These are phyloP conservation scores for Chenopodium quinoa DNA, from an alignment of 148 eudicot genomes.

Conservation along the genomic window DNA sequence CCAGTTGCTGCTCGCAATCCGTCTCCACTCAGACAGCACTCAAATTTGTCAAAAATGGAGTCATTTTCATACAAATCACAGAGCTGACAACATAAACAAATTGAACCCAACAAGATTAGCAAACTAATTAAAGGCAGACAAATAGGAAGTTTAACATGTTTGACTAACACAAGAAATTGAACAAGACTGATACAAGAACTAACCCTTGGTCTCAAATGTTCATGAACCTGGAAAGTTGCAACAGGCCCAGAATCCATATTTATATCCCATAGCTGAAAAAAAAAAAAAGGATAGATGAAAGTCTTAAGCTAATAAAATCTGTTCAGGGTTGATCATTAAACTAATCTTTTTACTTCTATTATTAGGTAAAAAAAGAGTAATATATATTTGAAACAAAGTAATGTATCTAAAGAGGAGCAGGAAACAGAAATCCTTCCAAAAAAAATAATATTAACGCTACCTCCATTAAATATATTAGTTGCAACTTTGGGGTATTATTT, in stretches of 20 bases:
- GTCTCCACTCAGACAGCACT: slow-evolving; percentile 89
- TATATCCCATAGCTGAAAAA: slow-evolving; percentile 82
- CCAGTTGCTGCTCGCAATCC: slow-evolving; percentile 80
- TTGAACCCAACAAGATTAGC: background rate
- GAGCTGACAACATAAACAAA: slow-evolving; percentile 42
- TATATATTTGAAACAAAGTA: background rate
- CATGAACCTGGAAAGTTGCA: slow-evolving; percentile 90
- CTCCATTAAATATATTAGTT: too few species aligned
- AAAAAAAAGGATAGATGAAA: background rate
- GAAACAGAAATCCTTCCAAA: background rate
- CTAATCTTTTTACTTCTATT: background rate
- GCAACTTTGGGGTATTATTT: too few species aligned
- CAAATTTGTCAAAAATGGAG: slow-evolving; percentile 90
- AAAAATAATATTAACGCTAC: too few species aligned
- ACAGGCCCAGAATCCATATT: slow-evolving; percentile 99
- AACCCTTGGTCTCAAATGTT: slow-evolving; percentile 91
- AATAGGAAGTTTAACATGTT: background rate
- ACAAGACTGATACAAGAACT: slow-evolving; percentile 1
- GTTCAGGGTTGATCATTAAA: background rate
- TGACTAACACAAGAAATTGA: background rate
- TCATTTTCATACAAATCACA: slow-evolving; percentile 89
- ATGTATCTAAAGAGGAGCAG: background rate
- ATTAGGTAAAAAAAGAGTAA: too few species aligned
- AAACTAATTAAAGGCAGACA: background rate
- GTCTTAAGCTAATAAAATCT: background rate